Percentiles rank a stretch among this genome's conserved stretches.
Conservation (phyloP, 768 basidiomycete species). For the Boletus reticulatus region DNA sequence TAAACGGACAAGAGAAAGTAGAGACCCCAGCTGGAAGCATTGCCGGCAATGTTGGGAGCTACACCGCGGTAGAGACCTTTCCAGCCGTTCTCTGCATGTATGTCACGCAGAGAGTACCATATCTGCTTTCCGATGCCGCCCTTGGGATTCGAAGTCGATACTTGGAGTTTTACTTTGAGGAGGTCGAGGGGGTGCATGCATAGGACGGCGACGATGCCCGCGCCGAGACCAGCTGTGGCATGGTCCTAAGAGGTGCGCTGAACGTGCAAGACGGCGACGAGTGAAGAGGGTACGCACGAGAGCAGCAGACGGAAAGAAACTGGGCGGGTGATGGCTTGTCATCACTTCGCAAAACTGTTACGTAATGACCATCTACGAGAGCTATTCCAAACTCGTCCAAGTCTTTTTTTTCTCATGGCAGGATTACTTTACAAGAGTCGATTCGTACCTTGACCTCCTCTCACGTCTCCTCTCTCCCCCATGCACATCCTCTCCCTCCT, state of each 20-base stretch:
- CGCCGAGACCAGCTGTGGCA: slow-evolving; percentile 90
- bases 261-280: neutral
- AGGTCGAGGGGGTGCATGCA: slow-evolving; percentile 98
- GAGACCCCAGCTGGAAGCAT: slow-evolving; percentile 94
- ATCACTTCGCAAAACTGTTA: slow-evolving; percentile 9
- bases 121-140: slow-evolving; percentile 72
- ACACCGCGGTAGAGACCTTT: slow-evolving; percentile 89
- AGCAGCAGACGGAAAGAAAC: slow-evolving; percentile 42
- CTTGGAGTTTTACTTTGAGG: slow-evolving; percentile 92
- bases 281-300: slow-evolving; percentile 19
- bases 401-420: too few relatives aligned
- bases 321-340: slow-evolving; percentile 32
- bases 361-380: too few relatives aligned
- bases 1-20: slow-evolving; percentile 89
- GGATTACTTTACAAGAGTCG: too few relatives aligned
- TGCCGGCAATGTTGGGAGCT: slow-evolving; percentile 88
- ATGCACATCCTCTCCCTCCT: slow-evolving; percentile 15
- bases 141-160: slow-evolving; percentile 62
- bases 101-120: slow-evolving; percentile 69
- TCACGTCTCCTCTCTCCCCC: neutral
- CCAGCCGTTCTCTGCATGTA: slow-evolving; percentile 75
- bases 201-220: slow-evolving; percentile 87
- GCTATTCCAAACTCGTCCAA: too few relatives aligned
- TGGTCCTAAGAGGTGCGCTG: slow-evolving; percentile 66
- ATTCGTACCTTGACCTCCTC: neutral